Percentiles rank a stretch among this genome's conserved stretches.
These are phyloP conservation scores for Sistotremastrum niveocremeum DNA, from an alignment of 768 basidiomycete genomes.

Conservation along the genomic window DNA sequence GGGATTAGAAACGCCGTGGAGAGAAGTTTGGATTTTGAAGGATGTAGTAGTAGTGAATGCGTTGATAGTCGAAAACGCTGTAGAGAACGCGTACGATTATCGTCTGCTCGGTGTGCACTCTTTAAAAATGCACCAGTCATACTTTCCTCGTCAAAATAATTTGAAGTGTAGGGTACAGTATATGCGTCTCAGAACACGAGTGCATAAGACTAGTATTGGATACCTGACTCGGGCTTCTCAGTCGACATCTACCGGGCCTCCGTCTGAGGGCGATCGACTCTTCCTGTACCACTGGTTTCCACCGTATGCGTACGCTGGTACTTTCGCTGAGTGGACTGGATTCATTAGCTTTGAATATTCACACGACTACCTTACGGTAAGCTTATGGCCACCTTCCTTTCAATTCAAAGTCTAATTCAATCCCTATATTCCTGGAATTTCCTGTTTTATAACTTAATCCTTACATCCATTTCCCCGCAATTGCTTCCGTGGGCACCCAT, in stretches of 20 bases:
- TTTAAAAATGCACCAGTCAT: too few relatives aligned
- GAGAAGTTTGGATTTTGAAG: too few relatives aligned
- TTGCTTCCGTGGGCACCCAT: background rate
- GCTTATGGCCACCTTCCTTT: slow-evolving; percentile 14
- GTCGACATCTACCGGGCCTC: slow-evolving; percentile 95
- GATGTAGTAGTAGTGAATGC: too few relatives aligned
- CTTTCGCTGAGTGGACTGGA: slow-evolving; percentile 1
- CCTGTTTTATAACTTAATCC: background rate
- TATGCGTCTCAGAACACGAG: too few relatives aligned
- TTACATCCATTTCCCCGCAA: background rate
- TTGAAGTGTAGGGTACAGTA: too few relatives aligned
- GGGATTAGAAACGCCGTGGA: too few relatives aligned
- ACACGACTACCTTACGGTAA: slow-evolving; percentile 88
- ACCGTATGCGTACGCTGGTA: background rate
- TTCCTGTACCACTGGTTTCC: slow-evolving; percentile 43
- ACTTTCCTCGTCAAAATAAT: too few relatives aligned
- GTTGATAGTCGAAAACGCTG: too few relatives aligned
- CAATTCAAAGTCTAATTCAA: background rate
- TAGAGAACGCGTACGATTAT: too few relatives aligned
- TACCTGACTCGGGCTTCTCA: slow-evolving; percentile 68
- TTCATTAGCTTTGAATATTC: slow-evolving; percentile 66
- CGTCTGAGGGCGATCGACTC: slow-evolving; percentile 95
- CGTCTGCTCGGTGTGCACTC: too few relatives aligned
- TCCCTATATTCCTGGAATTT: background rate
- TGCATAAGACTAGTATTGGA: too few relatives aligned